Evolutionary conservation across 1,284 basidiomycete species (phyloP), one percentile per base, ranked within the genome.

Genomic region (Rhodotorula sp.): DNA sequence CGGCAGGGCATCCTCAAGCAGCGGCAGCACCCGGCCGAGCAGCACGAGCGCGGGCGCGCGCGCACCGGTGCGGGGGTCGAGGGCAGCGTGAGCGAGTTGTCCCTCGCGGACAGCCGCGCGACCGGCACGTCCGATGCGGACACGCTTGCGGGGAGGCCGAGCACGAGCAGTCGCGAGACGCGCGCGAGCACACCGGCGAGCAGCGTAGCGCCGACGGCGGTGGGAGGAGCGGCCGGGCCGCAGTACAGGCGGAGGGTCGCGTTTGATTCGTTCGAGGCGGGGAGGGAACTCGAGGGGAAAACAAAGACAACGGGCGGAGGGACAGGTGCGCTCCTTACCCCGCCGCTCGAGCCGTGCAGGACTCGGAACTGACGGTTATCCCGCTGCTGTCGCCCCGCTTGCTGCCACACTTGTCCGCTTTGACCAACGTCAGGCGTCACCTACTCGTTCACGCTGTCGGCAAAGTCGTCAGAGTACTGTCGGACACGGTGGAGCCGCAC

Each of bases 401-500:
- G 34, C 34, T 34, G 3, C 2, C 34, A 34, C 34, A 34, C 34
- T 34, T 34, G 34, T 34, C 34, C 34, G 5, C 23, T 14, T 34
- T 53, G 34, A 9, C 44, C 49, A 7, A 7, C 19, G 27, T 27
- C 64, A 70, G 66, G 68, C 57, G 61, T 78, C 16, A 71, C 75
- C 54, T 74, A 72, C 41, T 69, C 70, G 8, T 75, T 77, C 61
- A 75, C 75, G 65, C 85, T 91, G 8, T 87, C 89, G 80, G 91
- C 91, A 44, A 94, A 95, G 81, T 90, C 88, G 27, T 89, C 90
- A 3, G 90, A 91, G 1, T 98, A 95, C 81, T 84, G 85, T 64
- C 87, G 92, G 34, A 90, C 86, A 7, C 86, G 90, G 44, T 88
- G 88, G 72, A 96, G 94, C 1, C 87, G 96, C 0, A 92, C 93